A percentile compares a stretch with the other conserved stretches of the same genome.
These are phyloP conservation scores for Myrica gale DNA, from an alignment of 306 rosid genomes.

Conservation along the genomic window DNA sequence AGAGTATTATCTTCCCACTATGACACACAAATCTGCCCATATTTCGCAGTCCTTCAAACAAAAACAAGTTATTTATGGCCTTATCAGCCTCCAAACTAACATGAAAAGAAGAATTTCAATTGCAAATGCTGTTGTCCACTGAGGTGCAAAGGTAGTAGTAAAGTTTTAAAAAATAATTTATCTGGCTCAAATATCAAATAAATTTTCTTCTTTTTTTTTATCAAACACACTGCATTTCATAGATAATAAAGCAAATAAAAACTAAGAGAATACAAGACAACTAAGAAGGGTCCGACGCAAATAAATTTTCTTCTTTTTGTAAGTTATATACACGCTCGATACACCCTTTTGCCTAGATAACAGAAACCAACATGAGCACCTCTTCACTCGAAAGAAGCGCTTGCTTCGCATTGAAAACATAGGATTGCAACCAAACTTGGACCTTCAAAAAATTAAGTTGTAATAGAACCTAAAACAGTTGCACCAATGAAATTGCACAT, in stretches of 20 bases:
- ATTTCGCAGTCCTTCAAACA: neutral
- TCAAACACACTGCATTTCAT: no score
- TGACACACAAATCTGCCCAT: neutral
- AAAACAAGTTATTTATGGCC: neutral
- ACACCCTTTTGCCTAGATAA: neutral
- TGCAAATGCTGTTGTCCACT: neutral
- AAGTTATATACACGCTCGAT: neutral
- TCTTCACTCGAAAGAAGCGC: neutral
- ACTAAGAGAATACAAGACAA: no score
- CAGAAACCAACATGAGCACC: neutral
- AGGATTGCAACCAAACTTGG: neutral
- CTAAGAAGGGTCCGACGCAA: no score
- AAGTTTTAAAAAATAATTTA: no score
- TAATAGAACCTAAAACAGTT: neutral
- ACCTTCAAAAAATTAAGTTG: neutral
- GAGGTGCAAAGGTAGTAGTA: no score
- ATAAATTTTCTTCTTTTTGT: no score
- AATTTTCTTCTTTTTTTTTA: no score
- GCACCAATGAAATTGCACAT: conserved; percentile 17
- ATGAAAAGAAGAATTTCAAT: neutral
- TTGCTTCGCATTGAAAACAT: neutral
- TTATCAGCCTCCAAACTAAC: neutral
- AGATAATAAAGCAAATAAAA: no score
- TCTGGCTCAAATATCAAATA: neutral
- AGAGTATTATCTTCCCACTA: conserved; percentile 4